These are phyloP conservation scores for Dacryopinax spathularia DNA, from an alignment of 768 basidiomycete genomes.

Conservation along the genomic window DNA sequence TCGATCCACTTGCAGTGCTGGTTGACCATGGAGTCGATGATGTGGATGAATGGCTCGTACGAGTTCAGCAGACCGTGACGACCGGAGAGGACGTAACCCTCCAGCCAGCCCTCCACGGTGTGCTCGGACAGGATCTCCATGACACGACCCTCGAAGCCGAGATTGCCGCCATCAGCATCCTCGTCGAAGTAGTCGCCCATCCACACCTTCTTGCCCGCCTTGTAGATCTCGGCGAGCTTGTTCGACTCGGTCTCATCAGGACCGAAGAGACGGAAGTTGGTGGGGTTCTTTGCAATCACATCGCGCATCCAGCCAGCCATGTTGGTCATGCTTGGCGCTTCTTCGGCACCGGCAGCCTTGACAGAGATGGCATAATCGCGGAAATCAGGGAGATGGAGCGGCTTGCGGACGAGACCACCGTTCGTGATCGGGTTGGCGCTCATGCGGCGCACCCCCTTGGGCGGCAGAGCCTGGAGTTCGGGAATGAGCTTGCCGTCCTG, in stretches of 20 bases:
- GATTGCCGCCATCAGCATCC: background rate
- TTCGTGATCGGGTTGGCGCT: slow-evolving; percentile 20
- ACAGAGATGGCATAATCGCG: slow-evolving; percentile 57
- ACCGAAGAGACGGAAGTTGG: slow-evolving; percentile 73
- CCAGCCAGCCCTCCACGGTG: slow-evolving; percentile 78
- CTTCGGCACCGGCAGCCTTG: slow-evolving; percentile 42
- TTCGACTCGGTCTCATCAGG: slow-evolving; percentile 81
- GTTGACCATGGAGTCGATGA: slow-evolving; percentile 64
- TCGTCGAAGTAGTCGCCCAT: slow-evolving; percentile 2
- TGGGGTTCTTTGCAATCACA: slow-evolving; percentile 50
- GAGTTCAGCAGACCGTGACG: slow-evolving; percentile 73
- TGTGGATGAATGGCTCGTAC: slow-evolving; percentile 85
- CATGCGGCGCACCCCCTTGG: slow-evolving; percentile 25
- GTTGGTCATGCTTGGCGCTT: slow-evolving; percentile 14
- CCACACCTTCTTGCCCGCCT: slow-evolving; percentile 18
- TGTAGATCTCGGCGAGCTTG: slow-evolving; percentile 71
- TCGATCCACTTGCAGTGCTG: slow-evolving; percentile 66
- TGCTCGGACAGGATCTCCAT: slow-evolving; percentile 83
- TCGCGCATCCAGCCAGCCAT: slow-evolving; percentile 26
- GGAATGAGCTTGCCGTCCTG: slow-evolving; percentile 37
- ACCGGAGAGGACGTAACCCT: slow-evolving; percentile 86
- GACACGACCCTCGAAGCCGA: slow-evolving; percentile 50
- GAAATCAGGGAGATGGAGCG: slow-evolving; percentile 58
- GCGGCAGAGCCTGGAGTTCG: slow-evolving; percentile 47
- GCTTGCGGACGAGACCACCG: slow-evolving; percentile 32